Percentiles rank a stretch among this genome's conserved stretches.
Evolutionary conservation across 2,329 filamentous ascomycete species (phyloP).

Genomic region (Aspergillus felis): DNA sequence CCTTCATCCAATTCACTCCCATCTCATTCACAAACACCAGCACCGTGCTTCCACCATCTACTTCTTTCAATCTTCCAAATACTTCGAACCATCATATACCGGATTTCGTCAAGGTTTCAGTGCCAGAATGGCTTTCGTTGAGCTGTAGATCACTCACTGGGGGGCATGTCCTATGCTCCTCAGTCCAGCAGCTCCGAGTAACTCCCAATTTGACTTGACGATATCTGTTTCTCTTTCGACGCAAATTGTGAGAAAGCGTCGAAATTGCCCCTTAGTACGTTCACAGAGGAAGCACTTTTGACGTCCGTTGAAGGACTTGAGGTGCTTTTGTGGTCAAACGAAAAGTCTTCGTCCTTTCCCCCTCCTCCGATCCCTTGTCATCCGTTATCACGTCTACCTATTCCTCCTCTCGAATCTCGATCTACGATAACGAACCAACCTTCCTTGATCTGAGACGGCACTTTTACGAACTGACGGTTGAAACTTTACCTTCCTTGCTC

Average conservation of each 20-base stretch:
- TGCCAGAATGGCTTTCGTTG: slow-evolving; percentile 72
- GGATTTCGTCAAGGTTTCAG: slow-evolving; percentile 70
- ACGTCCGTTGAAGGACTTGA: slow-evolving; percentile 32
- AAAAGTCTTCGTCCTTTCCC: slow-evolving; percentile 10
- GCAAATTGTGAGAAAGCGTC: slow-evolving; percentile 45
- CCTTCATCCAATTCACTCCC: slow-evolving; percentile 1
- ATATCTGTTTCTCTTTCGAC: slow-evolving; percentile 54
- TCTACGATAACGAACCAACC: slow-evolving; percentile 9
- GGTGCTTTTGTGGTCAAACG: slow-evolving; percentile 30
- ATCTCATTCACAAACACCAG: neutral
- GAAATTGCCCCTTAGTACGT: slow-evolving; percentile 55
- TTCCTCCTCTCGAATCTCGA: slow-evolving; percentile 2
- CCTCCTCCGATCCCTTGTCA: slow-evolving; percentile 11
- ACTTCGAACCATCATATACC: slow-evolving; percentile 19
- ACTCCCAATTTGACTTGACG: slow-evolving; percentile 48
- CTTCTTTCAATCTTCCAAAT: slow-evolving; percentile 5
- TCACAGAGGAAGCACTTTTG: slow-evolving; percentile 36
- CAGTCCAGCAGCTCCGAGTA: slow-evolving; percentile 86
- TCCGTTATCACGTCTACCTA: slow-evolving; percentile 9
- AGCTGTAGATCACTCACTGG: slow-evolving; percentile 88
- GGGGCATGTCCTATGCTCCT: slow-evolving; percentile 62
- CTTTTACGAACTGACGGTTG: slow-evolving; percentile 13
- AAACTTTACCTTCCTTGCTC: slow-evolving; percentile 6
- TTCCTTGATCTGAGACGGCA: slow-evolving; percentile 5
- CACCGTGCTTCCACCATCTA: neutral